Conservation (phyloP, 2,329 filamentous ascomycete genomes). For the Neoarthrinium moseri region DNA sequence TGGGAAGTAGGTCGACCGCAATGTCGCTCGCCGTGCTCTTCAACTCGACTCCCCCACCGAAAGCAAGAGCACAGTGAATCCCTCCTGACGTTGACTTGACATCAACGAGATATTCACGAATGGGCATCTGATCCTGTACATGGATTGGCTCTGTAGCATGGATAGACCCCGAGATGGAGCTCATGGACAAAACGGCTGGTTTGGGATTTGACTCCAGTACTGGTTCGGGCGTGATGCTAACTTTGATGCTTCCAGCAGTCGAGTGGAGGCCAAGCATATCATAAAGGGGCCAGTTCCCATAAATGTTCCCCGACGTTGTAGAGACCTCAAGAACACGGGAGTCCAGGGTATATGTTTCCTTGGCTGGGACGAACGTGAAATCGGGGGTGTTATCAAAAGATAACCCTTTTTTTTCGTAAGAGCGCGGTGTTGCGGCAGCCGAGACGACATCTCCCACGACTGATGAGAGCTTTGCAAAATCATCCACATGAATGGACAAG, state of each 20-base stretch:
- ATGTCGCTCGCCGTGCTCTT: constrained; percentile 40
- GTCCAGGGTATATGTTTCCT: constrained; percentile 38
- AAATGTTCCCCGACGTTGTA: constrained; percentile 43
- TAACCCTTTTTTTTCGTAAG: constrained; percentile 16
- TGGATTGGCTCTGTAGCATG: constrained; percentile 39
- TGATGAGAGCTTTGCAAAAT: constrained; percentile 33
- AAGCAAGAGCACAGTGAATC: constrained; percentile 39
- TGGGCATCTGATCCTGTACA: constrained; percentile 31
- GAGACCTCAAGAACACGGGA: constrained; percentile 39
- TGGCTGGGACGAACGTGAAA: constrained; percentile 24
- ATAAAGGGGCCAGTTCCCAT: constrained; percentile 50
- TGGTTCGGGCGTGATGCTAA: constrained; percentile 39
- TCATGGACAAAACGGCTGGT: constrained; percentile 39
- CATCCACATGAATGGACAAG: constrained; percentile 30
- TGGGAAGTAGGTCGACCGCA: constrained; percentile 39
- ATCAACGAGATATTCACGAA: constrained; percentile 45
- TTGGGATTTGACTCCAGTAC: constrained; percentile 31
- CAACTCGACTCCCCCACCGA: constrained; percentile 34
- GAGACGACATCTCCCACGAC: constrained; percentile 38
- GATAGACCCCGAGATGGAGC: constrained; percentile 43
- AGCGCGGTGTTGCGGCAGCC: constrained; percentile 23
- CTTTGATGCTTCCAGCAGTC: constrained; percentile 40
- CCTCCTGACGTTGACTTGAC: constrained; percentile 43
- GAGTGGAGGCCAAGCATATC: constrained; percentile 45
- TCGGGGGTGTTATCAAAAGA: constrained; percentile 8